Percentiles rank a stretch among this genome's conserved stretches.
These are phyloP conservation scores for Actinomortierella wolfii DNA, from an alignment of 371 early-diverging fungal genomes.

Conservation along the genomic window DNA sequence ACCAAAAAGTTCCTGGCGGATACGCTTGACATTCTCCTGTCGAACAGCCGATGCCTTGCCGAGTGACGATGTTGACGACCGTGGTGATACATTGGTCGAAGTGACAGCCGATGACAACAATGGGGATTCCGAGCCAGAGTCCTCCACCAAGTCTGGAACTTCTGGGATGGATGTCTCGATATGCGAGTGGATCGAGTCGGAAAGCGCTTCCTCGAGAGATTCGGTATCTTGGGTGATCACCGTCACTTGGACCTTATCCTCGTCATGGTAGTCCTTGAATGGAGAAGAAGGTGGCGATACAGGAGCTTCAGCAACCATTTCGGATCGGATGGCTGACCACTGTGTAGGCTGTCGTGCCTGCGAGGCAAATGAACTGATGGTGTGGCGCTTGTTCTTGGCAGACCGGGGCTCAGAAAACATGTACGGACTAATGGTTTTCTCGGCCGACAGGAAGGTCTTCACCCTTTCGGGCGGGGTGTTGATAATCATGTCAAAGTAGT, in stretches of 20 bases:
- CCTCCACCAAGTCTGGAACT: slow-evolving; percentile 31
- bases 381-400: slow-evolving; percentile 35
- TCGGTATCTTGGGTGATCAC: slow-evolving; percentile 11
- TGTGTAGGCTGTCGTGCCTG: background rate
- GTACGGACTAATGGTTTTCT: slow-evolving; percentile 32
- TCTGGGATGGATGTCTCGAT: slow-evolving; percentile 12
- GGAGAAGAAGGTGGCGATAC: slow-evolving; percentile 18
- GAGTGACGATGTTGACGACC: slow-evolving; percentile 15
- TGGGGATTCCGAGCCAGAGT: slow-evolving; percentile 15
- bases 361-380: slow-evolving; percentile 17
- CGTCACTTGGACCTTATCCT: slow-evolving; percentile 18
- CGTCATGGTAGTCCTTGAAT: slow-evolving; percentile 19
- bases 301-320: too few relatives aligned
- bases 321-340: slow-evolving; percentile 4
- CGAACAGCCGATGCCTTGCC: too few relatives aligned
- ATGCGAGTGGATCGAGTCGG: slow-evolving; percentile 30
- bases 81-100: slow-evolving; percentile 23
- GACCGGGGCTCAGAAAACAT: slow-evolving; percentile 29
- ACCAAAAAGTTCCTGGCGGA: background rate
- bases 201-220: slow-evolving; percentile 24
- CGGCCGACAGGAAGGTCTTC: slow-evolving; percentile 26
- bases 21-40: background rate
- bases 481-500: slow-evolving; percentile 35
- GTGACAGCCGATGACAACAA: background rate
- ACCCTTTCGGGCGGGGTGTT: slow-evolving; percentile 34